phyloP scores from a whole-genome alignment of 1,139 yeast genomes.

The Pneumocystis canis region DNA sequence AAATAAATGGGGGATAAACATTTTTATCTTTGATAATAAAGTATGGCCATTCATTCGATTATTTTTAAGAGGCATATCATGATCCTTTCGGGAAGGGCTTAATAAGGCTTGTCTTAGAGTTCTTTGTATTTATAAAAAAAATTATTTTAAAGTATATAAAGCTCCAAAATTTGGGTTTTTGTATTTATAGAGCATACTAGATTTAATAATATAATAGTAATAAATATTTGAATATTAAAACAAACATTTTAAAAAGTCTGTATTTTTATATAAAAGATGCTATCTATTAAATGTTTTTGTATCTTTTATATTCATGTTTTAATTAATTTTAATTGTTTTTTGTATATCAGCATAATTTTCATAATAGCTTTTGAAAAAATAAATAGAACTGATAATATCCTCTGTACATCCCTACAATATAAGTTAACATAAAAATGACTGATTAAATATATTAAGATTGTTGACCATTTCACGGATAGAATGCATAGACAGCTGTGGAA shows the following conservation, averaged over 20 bases:
- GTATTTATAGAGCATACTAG: neutral
- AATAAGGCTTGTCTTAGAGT: neutral
- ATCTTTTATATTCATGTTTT: neutral
- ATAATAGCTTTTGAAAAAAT: conserved; percentile 33
- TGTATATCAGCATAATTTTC: neutral
- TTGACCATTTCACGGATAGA: conserved; percentile 87
- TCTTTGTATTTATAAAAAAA: neutral
- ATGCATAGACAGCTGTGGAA: conserved; percentile 92
- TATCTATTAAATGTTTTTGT: neutral
- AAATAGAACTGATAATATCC: conserved; percentile 51
- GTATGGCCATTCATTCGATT: neutral
- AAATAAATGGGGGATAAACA: neutral
- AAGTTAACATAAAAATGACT: neutral
- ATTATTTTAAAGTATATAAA: neutral
- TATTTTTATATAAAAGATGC: neutral
- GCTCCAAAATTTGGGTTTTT: neutral
- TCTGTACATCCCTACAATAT: conserved; percentile 16
- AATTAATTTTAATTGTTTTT: neutral
- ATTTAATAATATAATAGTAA: neutral
- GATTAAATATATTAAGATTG: conserved; percentile 19
- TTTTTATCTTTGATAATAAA: neutral
- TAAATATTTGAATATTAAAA: neutral
- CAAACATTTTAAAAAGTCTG: neutral
- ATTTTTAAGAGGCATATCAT: neutral
- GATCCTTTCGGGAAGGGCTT: neutral